A percentile compares a stretch with the other conserved stretches of the same genome.
Conservation (phyloP, 164 flowering plant species). For the Cinnamomum micranthum region DNA sequence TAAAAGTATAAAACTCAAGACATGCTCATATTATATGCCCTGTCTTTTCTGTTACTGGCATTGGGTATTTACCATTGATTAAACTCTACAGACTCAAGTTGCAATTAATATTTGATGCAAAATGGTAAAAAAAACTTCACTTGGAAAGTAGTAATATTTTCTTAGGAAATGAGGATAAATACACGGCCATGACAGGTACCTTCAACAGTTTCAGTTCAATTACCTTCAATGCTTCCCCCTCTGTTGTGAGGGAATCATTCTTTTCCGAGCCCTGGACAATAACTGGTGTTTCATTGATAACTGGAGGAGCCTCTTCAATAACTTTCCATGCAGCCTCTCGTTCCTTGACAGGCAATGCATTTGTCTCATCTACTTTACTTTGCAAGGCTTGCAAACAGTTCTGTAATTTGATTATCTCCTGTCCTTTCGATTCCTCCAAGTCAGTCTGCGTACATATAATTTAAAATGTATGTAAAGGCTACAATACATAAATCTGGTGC, state of each 20-base stretch:
- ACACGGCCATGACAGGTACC: not conserved
- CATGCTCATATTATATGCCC: not conserved
- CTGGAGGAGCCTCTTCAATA: slow-evolving; percentile 49
- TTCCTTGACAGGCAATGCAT: slow-evolving; percentile 45
- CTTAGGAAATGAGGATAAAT: not conserved
- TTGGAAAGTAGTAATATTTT: not conserved
- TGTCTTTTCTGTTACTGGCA: not conserved
- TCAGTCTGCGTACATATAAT: slow-evolving; percentile 39
- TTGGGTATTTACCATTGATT: not conserved
- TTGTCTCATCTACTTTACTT: slow-evolving; percentile 45
- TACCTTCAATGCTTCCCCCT: slow-evolving; percentile 78
- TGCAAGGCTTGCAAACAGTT: slow-evolving; percentile 45
- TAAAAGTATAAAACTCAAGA: not conserved
- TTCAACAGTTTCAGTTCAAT: slow-evolving; percentile 1
- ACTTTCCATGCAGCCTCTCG: slow-evolving; percentile 47
- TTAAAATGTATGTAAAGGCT: not conserved
- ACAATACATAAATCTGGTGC: not conserved
- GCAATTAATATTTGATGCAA: not conserved
- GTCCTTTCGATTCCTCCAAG: slow-evolving; percentile 63
- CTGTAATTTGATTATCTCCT: slow-evolving; percentile 47
- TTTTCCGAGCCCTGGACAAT: slow-evolving; percentile 47
- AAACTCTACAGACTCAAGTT: not conserved
- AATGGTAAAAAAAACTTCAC: not conserved
- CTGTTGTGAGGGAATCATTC: slow-evolving; percentile 48
- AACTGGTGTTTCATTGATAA: slow-evolving; percentile 44